Evolutionary conservation across 345 rosid species (phyloP), one percentile per base, ranked within the genome.

Genomic region (Microthlaspi erraticum): DNA sequence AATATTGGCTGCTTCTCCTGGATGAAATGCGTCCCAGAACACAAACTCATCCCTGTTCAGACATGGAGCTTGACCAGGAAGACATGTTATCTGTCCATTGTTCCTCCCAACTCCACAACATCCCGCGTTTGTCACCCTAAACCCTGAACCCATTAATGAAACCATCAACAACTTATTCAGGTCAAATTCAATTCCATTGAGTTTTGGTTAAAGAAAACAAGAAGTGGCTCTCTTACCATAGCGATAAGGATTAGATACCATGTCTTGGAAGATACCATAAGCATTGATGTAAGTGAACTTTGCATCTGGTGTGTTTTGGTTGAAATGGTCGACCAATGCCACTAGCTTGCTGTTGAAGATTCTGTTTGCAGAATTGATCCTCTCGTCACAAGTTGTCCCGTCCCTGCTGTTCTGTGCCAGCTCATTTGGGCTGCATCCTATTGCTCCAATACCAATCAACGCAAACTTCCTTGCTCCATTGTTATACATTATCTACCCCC

Each of bases 351-450:
- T 76, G 19, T 94, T 94, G 76, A 91, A 94, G 34, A 89, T 83
- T 70, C 84, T 82, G 66, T 82, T 85, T 1, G 99, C 98, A 1
- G 72, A 48, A 60, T 94, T 91, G 74, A 94, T 82, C 43, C 80
- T 77, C 19, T 53, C 48, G 29, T 82, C 96, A 56, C 98, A 86
- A 8, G 97, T 91, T 51, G 34, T 76, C 0, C 95, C 89, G 61
- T 89, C 89, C 31, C 79, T 83, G 34, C 95, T 86, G 17, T 80
- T 82, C 51, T 83, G 91, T 39, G 97, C 90, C 63, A 94, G 34
- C 60, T 85, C 80, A 71, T 81, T 91, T 5, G 98, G 99, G 71
- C 88, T 89, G 83, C 99, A 94, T 10, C 99, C 99, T 17, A 91
- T 81, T 37, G 83, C 89, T 0, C 99, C 99, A 12, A 91, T 67